Base-by-base conservation (phyloP, 257 asterid genomes). In the Prunella vulgaris region DNA sequence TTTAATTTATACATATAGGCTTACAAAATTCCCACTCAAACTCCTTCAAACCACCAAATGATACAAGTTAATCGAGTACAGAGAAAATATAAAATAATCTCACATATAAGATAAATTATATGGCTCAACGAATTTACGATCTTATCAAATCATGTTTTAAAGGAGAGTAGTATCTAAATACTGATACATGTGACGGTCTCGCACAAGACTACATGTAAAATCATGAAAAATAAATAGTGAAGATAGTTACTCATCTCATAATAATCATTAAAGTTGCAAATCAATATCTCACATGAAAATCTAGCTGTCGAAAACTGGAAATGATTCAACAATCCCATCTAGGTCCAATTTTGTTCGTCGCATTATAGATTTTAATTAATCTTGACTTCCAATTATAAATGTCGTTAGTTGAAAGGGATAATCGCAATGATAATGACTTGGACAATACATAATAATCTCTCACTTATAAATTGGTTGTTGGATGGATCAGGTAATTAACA, bases 371-470 rank as follows among this genome's bases (percentile, higher is more conserved):
- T 74, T 54, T 48, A 65, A 21, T 48, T 28, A 65, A 21, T 48
- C 20, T 67, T 59, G 78, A 60, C 7, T 32, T 30, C 15, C 40
- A 58, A 66, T 57, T 60, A 37, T 67, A 48, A 52, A 59, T 60
- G 66, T 64, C 67, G 74, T 68, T 74, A 46, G 74, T 68, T 63
- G 69, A 13, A 27, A 60, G 60, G 28, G 59, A 25, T 66, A 27
- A 40, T 38, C 22, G 42, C 22, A 68, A 74, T 74, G n/a, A 68
- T 71, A 20, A 51, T 61, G 17, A 52, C 64, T 59, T 60, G 3
- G 40, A 22, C 12, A 27, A 20, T 46, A 30, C 14, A 0, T 46
- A 46, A 74, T 60, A 58, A 54, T 64, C 40, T 66, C 10, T 33
- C 21, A 2, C 44, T 37, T 32, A 32, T 20, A 7, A 52, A 32